These are phyloP conservation scores for Umbilicaria muhlenbergii DNA, from an alignment of 495 filamentous ascomycete genomes.

Conservation along the genomic window DNA sequence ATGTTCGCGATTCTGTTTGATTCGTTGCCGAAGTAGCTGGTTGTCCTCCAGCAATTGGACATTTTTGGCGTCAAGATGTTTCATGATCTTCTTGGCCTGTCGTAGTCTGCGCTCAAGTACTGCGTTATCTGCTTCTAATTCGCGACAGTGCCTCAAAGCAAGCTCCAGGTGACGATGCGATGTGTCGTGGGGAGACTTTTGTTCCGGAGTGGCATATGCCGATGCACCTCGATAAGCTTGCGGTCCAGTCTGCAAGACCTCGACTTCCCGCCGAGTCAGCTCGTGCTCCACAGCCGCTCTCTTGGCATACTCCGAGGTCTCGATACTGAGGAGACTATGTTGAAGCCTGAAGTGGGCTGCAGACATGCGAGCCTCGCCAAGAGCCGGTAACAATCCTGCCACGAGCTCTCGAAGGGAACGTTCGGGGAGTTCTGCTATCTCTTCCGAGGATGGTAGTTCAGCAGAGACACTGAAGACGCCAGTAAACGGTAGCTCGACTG, in stretches of 20 bases:
- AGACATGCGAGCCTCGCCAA: constrained; percentile 57
- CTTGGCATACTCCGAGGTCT: constrained; percentile 73
- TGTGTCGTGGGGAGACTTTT: constrained; percentile 22
- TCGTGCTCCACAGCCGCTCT: constrained; percentile 85
- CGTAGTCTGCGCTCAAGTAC: constrained; percentile 46
- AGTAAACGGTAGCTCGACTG: constrained; percentile 38
- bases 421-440: constrained; percentile 45
- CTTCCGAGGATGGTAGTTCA: constrained; percentile 41
- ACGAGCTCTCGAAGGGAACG: constrained; percentile 47
- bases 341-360: constrained; percentile 87
- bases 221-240: constrained; percentile 24
- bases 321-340: constrained; percentile 71
- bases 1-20: constrained; percentile 75
- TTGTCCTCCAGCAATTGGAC: constrained; percentile 51
- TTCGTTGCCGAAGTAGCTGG: constrained; percentile 60
- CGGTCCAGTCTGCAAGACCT: constrained; percentile 54
- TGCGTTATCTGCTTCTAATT: constrained; percentile 48
- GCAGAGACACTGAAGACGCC: constrained; percentile 32
- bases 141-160: constrained; percentile 35
- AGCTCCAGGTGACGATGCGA: constrained; percentile 27
- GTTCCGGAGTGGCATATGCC: constrained; percentile 12
- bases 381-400: constrained; percentile 31
- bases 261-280: constrained; percentile 79
- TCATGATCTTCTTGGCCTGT: constrained; percentile 58
- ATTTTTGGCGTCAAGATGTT: constrained; percentile 51